Evolutionary conservation across 495 filamentous ascomycete genomes (phyloP).

Genomic region (Xylaria curta): DNA sequence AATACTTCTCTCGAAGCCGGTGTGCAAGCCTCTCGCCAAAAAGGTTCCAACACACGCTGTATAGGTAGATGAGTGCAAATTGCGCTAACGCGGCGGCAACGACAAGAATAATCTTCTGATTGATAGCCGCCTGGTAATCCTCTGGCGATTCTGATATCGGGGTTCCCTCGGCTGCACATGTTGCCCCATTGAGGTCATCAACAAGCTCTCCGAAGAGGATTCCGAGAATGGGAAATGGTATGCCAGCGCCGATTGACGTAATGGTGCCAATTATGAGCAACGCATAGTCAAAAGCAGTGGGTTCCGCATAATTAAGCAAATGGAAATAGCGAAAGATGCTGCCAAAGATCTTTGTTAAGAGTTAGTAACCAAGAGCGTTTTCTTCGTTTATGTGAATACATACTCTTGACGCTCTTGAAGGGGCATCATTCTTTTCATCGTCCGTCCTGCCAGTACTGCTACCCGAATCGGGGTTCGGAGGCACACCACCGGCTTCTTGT

Average conservation of each 20-base stretch:
- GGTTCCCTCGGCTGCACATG: conserved; percentile 47
- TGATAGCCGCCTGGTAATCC: conserved; percentile 52
- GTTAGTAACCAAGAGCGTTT: background rate
- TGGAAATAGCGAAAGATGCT: conserved; percentile 43
- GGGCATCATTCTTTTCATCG: background rate
- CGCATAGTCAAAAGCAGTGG: conserved; percentile 51
- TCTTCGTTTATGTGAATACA: background rate
- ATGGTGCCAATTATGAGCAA: conserved; percentile 60
- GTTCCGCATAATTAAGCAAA: conserved; percentile 46
- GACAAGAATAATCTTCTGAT: conserved; percentile 64
- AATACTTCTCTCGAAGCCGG: conserved; percentile 64
- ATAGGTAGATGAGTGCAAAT: conserved; percentile 65
- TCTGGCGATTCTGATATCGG: conserved; percentile 28
- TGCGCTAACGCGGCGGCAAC: conserved; percentile 69
- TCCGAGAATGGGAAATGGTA: conserved; percentile 71
- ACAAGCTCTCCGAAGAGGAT: conserved; percentile 73
- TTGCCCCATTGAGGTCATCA: conserved; percentile 67
- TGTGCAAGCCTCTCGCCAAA: conserved; percentile 67
- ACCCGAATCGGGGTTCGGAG: background rate
- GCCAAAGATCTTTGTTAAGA: conserved; percentile 12
- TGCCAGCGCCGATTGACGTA: conserved; percentile 65
- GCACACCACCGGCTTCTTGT: background rate
- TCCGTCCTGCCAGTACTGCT: background rate
- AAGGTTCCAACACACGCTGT: conserved; percentile 64
- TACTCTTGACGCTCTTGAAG: conserved; percentile 15